Evolutionary conservation across 768 basidiomycete species (phyloP).

Genomic region (Melanogaster broomeanus): DNA sequence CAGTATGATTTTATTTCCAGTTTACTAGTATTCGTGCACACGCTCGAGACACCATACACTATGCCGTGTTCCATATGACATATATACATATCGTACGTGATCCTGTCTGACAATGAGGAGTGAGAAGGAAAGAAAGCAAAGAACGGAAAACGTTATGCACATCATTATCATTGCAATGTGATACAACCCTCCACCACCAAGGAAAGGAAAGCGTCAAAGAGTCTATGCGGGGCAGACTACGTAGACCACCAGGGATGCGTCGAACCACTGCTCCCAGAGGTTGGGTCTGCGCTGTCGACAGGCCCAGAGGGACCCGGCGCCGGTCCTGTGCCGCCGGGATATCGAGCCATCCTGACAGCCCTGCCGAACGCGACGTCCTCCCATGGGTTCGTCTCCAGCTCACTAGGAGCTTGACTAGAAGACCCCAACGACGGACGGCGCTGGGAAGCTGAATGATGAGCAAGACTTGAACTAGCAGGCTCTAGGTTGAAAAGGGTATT

Average conservation of each 20-base stretch:
- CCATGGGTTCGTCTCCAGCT: not conserved
- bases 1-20: too few species aligned
- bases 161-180: too few species aligned
- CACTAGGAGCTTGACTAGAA: not conserved
- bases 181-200: too few species aligned
- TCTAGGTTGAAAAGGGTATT: not conserved
- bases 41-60: too few species aligned
- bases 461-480: not conserved
- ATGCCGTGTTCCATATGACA: too few species aligned
- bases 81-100: too few species aligned
- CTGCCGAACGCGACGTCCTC: not conserved
- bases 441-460: not conserved
- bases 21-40: too few species aligned
- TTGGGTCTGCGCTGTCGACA: not conserved
- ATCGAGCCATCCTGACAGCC: not conserved
- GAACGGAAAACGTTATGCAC: too few species aligned
- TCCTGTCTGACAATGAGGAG: too few species aligned
- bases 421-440: not conserved
- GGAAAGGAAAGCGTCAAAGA: not conserved
- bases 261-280: not conserved
- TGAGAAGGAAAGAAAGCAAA: too few species aligned
- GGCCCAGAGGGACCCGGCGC: not conserved
- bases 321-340: not conserved
- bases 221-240: not conserved
- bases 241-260: not conserved